Evolutionary conservation across 1,284 basidiomycete genomes (phyloP), one percentile per base, ranked within the genome.

Genomic region (Waitea zeae): DNA sequence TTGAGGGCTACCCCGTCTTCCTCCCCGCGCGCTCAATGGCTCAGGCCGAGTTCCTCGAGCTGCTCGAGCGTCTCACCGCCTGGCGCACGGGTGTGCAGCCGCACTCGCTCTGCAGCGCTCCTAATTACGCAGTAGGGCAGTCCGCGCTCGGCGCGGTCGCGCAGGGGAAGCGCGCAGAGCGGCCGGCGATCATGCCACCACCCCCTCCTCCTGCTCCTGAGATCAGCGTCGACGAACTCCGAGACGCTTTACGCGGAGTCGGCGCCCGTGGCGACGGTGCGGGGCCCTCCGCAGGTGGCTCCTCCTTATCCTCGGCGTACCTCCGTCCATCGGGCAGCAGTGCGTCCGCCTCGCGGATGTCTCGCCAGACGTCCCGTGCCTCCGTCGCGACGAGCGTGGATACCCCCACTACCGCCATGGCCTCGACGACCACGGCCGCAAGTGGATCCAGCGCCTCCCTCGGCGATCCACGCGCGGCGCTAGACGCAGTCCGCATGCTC

Each of bases 1-100:
- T 87, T 20, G 83, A 86, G 48, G 82, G 79, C 0, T 86, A 82
- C 51, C 83, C 83, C 9, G 62, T 88, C 24, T 88, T 88, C 51
- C 57, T 83, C 0, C 78, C 80, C 4, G 79, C 83, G 7, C 61
- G 83, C 19, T 83, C 79, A 12, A 81, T 86, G 74, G 72, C 76
- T 0, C 82, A 87, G 46, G 80, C 81, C 7, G 82, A 87, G 52
- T 86, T 84, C 44, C 55, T 81, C 36, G 83, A 87, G 49, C 61
- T 80, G 6, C 58, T 86, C 36, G 81, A 86, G 44, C 66, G 82
- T 5, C 66, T 87, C 28, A 72, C 78, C 0, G 54, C 61, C 17
- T 84, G 78, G 78, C 61, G 51, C 38, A 57, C 56, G 22, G 81
- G 73, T 12, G 52, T 62, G n/a, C 61, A 66, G 41, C 61, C 65